Conservation (phyloP, 140 eudicot genomes). For the Anethum foeniculum region DNA sequence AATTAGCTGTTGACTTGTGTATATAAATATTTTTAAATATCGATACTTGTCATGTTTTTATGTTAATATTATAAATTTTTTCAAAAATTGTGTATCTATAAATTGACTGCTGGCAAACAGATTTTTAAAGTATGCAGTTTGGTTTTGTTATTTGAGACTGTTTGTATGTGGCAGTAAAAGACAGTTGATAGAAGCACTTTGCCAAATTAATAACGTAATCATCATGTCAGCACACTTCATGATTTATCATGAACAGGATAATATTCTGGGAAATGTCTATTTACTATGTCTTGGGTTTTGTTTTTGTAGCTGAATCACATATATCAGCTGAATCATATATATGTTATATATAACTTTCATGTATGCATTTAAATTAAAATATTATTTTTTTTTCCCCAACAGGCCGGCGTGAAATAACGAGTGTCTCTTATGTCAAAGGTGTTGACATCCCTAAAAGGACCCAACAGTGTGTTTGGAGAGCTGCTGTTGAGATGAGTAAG, state of each 20-base stretch:
- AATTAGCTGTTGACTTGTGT: background rate
- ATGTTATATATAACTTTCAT: background rate
- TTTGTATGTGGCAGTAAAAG: background rate
- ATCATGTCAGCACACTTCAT: background rate
- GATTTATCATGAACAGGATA: background rate
- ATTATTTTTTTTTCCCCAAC: slow-evolving; percentile 9
- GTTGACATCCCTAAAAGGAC: slow-evolving; percentile 70
- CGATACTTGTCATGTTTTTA: background rate
- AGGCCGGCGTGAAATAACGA: slow-evolving; percentile 78
- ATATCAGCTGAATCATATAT: background rate
- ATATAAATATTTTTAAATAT: background rate
- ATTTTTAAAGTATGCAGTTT: background rate
- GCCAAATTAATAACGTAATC: background rate
- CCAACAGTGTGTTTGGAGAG: slow-evolving; percentile 80
- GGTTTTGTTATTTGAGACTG: background rate
- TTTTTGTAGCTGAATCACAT: background rate
- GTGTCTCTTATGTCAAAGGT: slow-evolving; percentile 65
- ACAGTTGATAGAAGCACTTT: background rate
- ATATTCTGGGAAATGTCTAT: background rate
- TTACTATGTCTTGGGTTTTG: background rate
- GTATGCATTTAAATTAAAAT: background rate
- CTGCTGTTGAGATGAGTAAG: slow-evolving; percentile 81
- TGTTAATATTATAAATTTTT: no score
- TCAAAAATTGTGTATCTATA: background rate
- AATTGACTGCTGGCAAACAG: background rate